phyloP scores from a whole-genome alignment of 768 basidiomycete species.

The Russula sp. region DNA sequence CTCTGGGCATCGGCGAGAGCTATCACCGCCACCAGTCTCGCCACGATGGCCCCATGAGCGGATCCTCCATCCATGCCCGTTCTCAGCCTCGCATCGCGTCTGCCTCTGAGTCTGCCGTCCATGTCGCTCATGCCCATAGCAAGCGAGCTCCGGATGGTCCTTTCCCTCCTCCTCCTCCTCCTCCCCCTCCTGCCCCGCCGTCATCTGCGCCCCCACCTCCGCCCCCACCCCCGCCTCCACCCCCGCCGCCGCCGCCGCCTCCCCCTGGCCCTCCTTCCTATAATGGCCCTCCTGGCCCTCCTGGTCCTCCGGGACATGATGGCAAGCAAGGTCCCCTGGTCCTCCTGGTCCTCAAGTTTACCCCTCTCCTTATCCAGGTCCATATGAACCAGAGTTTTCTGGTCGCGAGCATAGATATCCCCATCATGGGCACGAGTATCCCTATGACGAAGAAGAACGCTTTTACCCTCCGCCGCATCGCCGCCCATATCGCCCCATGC shows the following conservation, averaged over 20 bases:
- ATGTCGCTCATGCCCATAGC: background rate
- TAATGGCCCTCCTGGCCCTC: background rate
- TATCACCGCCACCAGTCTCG: slow-evolving; percentile 11
- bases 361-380: background rate
- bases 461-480: background rate
- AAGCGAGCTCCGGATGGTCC: slow-evolving; percentile 3
- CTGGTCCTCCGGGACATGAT: slow-evolving; percentile 8
- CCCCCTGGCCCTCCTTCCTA: background rate
- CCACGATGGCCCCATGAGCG: background rate
- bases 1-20: background rate
- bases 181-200: background rate
- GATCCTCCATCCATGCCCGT: background rate
- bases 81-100: background rate
- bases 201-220: background rate
- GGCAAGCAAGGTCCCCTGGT: background rate
- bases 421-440: slow-evolving; percentile 11
- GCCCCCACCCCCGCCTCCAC: background rate
- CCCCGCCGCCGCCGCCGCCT: background rate
- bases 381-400: background rate
- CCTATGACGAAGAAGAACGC: background rate
- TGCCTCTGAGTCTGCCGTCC: background rate
- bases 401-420: background rate
- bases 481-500: background rate
- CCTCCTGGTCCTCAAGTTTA: background rate
- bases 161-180: background rate